Evolutionary conservation across 768 basidiomycete genomes (phyloP).

Genomic region (Rhodotorula taiwanensis): DNA sequence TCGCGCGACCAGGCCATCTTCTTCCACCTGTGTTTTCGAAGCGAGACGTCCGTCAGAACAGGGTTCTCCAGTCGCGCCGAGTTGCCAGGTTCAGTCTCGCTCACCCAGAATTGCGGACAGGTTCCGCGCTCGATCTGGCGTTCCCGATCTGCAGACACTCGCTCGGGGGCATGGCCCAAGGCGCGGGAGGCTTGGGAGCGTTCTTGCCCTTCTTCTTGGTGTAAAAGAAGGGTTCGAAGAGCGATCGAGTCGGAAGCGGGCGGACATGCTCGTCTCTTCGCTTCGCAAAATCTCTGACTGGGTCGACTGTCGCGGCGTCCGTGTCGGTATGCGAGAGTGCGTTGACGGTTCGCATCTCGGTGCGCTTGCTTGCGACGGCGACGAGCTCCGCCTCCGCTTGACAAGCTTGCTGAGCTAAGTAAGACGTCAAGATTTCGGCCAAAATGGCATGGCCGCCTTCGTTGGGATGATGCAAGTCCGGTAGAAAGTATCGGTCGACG

Average conservation of each 20-base stretch:
- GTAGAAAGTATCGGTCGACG: constrained; percentile 58
- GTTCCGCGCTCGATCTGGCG: constrained; percentile 11
- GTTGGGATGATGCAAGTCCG: constrained; percentile 60
- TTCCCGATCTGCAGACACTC: constrained; percentile 30
- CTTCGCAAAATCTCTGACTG: constrained; percentile 7
- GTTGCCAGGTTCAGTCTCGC: neutral
- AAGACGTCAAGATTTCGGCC: constrained; percentile 75
- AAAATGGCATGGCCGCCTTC: constrained; percentile 70
- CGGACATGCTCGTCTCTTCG: constrained; percentile 6
- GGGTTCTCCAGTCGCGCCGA: neutral
- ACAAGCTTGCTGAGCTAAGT: constrained; percentile 81
- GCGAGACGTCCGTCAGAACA: no score
- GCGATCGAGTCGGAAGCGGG: constrained; percentile 11
- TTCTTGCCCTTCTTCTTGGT: neutral
- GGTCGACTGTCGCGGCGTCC: constrained; percentile 3
- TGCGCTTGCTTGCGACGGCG: neutral
- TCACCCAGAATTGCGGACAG: constrained; percentile 14
- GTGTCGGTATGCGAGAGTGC: no score
- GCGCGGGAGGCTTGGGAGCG: neutral
- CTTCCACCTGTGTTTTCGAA: constrained; percentile 2
- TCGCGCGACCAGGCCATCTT: constrained; percentile 38
- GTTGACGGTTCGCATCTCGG: neutral
- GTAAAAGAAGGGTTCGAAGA: constrained; percentile 17
- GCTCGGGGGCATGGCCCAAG: constrained; percentile 11
- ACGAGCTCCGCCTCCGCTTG: constrained; percentile 42